Evolutionary conservation across 352 stramenopile genomes (phyloP), one percentile per base, ranked within the genome.

Genomic region (Pythium scleroteichum): DNA sequence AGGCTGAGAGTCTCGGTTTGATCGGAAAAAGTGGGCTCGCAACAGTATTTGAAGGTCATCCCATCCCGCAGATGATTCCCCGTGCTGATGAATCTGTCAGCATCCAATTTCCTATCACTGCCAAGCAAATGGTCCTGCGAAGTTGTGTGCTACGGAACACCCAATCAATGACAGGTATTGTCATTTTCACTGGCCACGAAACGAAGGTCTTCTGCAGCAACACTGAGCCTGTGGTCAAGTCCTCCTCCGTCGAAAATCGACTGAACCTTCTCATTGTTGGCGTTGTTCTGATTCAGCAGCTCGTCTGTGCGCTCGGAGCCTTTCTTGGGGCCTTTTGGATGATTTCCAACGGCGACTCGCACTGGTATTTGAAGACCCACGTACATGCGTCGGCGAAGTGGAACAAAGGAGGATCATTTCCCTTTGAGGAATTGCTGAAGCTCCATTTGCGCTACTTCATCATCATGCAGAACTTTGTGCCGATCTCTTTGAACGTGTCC

Each of bases 401-500:
- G 67, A 69, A 73, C 49, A 62, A 66, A 13, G 51, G 56, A 23
- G 59, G 29, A 17, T 76, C 73, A 26, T 77, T 88, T 45, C 72
- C 74, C 17, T 69, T 84, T 20, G 61, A 71, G 59, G 84, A 93
- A 41, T 59, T 91, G 16, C 41, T 96, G 17, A 86, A 90, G 41
- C 47, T 98, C 17, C 88, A 97, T 46, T 39, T 97, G 22, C 78
- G 82, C 20, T 99, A 98, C 68, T 94, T 99, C 48, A 97, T 98
- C 26, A 92, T 99, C 66, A 96, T 98, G 81, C 96, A 93, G 73
- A 97, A 99, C 64, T 98, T 99, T 71, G 91, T 99, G 17, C 97
- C 97, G 20, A 93, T 99, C 26, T 99, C 92, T 59, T 76, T 99
- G n/a, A 99, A 99, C 68, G 96, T 99, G 6, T 98, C 96, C 20